A percentile compares a stretch with the other conserved stretches of the same genome.
These are phyloP conservation scores for Leptographium flavum DNA, from an alignment of 2,329 filamentous ascomycete genomes.

Conservation along the genomic window DNA sequence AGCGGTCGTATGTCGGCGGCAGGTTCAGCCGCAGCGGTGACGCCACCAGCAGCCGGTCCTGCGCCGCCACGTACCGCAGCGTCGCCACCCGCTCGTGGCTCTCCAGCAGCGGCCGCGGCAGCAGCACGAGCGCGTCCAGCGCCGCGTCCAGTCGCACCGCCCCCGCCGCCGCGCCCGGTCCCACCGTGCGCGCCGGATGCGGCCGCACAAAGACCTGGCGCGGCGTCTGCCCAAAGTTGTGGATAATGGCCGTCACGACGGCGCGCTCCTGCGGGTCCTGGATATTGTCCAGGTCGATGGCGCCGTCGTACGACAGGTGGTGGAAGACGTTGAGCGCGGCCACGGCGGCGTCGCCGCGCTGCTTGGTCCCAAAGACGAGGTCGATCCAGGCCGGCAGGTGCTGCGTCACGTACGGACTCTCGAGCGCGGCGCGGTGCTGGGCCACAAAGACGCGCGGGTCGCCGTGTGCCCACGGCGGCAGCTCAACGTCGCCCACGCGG, in stretches of 20 bases:
- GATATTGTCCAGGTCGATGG: slow-evolving; percentile 83
- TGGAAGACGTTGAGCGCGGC: slow-evolving; percentile 94
- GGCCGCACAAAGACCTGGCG: slow-evolving; percentile 80
- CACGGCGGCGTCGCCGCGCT: slow-evolving; percentile 80
- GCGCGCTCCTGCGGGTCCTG: slow-evolving; percentile 74
- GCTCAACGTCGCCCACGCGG: slow-evolving; percentile 67
- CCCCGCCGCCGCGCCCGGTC: slow-evolving; percentile 52
- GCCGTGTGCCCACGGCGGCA: slow-evolving; percentile 95
- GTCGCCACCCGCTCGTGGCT: slow-evolving; percentile 69
- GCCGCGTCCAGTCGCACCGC: slow-evolving; percentile 59
- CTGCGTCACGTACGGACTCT: slow-evolving; percentile 83
- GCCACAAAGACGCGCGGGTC: slow-evolving; percentile 91
- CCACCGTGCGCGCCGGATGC: slow-evolving; percentile 62
- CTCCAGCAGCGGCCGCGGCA: slow-evolving; percentile 59
- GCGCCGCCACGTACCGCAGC: slow-evolving; percentile 61
- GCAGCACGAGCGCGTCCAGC: slow-evolving; percentile 59
- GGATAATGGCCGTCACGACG: slow-evolving; percentile 88
- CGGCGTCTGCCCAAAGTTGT: slow-evolving; percentile 96
- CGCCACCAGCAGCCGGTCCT: slow-evolving; percentile 71
- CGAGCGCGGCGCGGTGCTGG: slow-evolving; percentile 88
- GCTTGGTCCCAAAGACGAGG: slow-evolving; percentile 85
- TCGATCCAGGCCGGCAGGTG: slow-evolving; percentile 93
- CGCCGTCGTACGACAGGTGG: slow-evolving; percentile 85
- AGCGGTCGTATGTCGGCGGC: slow-evolving; percentile 75
- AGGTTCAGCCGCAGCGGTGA: slow-evolving; percentile 78